Evolutionary conservation across 2,329 filamentous ascomycete genomes (phyloP), one percentile per base, ranked within the genome.

Genomic region (Cladosporium colombiae): DNA sequence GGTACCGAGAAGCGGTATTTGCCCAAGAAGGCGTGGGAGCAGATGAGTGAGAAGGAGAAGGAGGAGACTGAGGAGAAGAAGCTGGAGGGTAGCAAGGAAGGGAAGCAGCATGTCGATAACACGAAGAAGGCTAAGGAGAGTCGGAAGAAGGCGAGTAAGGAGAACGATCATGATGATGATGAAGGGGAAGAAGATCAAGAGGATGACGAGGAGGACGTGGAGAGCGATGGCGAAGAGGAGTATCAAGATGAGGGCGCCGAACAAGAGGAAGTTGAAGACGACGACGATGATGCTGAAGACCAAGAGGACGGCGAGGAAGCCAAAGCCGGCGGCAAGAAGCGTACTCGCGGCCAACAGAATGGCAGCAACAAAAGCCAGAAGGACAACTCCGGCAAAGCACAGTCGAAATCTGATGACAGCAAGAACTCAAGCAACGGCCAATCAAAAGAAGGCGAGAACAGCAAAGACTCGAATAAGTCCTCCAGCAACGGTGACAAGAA

Each of bases 11-110:
- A 82, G 71, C 70, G 80, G 21, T 82, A 82, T 69, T 66, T 81
- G 55, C 80, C 81, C 0, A 82, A 82, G 71, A 78, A 81, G 67
- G 81, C 81, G 1, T 83, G 81, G 81, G 80, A 83, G 70, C 70
- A 80, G 57, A 80, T 83, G 81, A 78, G 69, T 50, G 80, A 82
- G 49, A 67, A 77, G 27, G 80, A 82, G 70, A 82, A 82, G 66
- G 68, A 81, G 64, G 75, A 76, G 67, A 82, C 80, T 10, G 78
- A 80, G 31, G 63, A 76, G 66, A 79, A 73, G 71, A 79, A 78
- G 70, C 68, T 73, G 64, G 68, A 74, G 60, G 78, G 70, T 37
- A 74, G 76, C 64, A 79, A 79, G 67, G 67, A 81, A 62, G 80
- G 80, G 13, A 79, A 79, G 68, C 81, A 82, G 66, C 76, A 77